Percentiles rank a stretch among this genome's conserved stretches.
phyloP scores from a whole-genome alignment of 169 alveolate species.

The Plasmodium ovale region DNA sequence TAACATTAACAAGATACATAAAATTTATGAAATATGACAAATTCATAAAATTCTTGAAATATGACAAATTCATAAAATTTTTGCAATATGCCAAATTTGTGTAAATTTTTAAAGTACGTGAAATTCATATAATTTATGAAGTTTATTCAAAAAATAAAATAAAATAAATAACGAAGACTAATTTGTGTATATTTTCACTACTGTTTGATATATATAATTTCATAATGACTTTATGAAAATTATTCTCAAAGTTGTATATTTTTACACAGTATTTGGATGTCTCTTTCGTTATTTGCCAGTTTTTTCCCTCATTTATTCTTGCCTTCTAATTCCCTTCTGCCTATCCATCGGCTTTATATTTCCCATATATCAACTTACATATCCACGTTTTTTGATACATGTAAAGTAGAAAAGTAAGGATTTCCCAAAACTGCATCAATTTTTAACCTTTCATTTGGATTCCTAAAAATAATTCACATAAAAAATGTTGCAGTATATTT shows the following conservation, averaged over 20 bases:
- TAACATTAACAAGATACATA: background rate
- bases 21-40: background rate
- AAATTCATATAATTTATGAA: no score
- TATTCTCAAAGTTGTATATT: background rate
- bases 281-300: no score
- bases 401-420: conserved; percentile 56
- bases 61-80: no score
- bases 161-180: conserved; percentile 13
- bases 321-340: no score
- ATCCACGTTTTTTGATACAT: background rate
- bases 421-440: conserved; percentile 62
- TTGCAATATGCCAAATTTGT: no score
- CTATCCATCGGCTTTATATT: background rate
- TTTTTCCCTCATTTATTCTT: no score
- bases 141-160: background rate
- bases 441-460: conserved; percentile 72
- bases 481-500: background rate
- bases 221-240: background rate
- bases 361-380: background rate
- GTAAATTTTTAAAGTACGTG: no score
- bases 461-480: conserved; percentile 36
- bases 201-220: conserved; percentile 1
- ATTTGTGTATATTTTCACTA: conserved; percentile 41
- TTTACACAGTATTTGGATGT: background rate
- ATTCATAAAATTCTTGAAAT: background rate